Conservation (phyloP, 2,329 filamentous ascomycete species). For the Lasiodiplodia sp. region DNA sequence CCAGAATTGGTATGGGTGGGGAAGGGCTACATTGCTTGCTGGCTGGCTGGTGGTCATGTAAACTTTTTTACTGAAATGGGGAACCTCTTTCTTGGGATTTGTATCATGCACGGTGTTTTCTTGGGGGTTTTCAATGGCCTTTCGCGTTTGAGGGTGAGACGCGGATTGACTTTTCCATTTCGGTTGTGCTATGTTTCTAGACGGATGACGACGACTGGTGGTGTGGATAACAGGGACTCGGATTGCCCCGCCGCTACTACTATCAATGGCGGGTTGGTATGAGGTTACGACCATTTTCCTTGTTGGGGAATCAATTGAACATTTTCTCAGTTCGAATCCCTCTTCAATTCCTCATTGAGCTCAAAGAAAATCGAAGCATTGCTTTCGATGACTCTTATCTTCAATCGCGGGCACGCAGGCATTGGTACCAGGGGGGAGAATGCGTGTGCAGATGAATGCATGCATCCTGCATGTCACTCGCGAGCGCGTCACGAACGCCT, state of each 20-base stretch:
- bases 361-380: background rate
- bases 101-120: slow-evolving; percentile 12
- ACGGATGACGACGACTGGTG: background rate
- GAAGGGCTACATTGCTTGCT: slow-evolving; percentile 12
- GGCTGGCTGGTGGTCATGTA: slow-evolving; percentile 23
- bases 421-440: too few relatives aligned
- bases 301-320: background rate
- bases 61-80: slow-evolving; percentile 25
- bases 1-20: slow-evolving; percentile 11
- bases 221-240: background rate
- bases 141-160: background rate
- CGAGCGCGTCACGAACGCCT: slow-evolving; percentile 23
- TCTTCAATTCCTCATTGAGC: background rate
- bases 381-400: too few relatives aligned
- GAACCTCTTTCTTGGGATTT: slow-evolving; percentile 14
- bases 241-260: background rate
- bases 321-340: background rate
- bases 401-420: background rate
- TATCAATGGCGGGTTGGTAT: background rate
- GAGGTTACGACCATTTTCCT: background rate
- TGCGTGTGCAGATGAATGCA: background rate
- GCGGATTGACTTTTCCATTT: background rate
- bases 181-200: slow-evolving; percentile 6
- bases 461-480: background rate
- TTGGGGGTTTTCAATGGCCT: background rate